phyloP scores from a whole-genome alignment of 2,329 filamentous ascomycete species.

The Rhynchosporium agropyri region DNA sequence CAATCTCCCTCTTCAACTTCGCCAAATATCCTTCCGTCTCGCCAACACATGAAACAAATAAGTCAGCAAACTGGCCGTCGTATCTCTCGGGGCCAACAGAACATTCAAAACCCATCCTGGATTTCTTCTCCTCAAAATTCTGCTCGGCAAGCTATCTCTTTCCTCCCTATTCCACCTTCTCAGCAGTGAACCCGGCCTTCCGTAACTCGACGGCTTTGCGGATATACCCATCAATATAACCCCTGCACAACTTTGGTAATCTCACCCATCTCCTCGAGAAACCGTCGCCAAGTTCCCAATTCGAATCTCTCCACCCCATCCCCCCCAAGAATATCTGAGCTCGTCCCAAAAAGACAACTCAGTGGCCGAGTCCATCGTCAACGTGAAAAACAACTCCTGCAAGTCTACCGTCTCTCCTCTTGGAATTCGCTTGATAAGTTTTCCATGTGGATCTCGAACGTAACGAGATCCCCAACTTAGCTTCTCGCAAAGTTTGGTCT shows the following conservation, averaged over 20 bases:
- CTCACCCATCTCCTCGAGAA: slow-evolving; percentile 36
- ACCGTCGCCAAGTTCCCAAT: slow-evolving; percentile 36
- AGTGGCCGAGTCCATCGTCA: slow-evolving; percentile 68
- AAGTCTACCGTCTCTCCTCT: slow-evolving; percentile 58
- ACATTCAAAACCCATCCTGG: slow-evolving; percentile 44
- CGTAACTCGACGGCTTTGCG: slow-evolving; percentile 32
- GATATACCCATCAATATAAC: slow-evolving; percentile 38
- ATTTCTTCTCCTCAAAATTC: slow-evolving; percentile 47
- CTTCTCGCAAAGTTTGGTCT: slow-evolving; percentile 56
- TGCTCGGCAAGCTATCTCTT: slow-evolving; percentile 48
- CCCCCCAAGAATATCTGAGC: slow-evolving; percentile 48
- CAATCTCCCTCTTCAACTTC: slow-evolving; percentile 42
- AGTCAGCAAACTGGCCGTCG: slow-evolving; percentile 46
- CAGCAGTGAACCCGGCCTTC: slow-evolving; percentile 23
- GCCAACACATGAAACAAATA: slow-evolving; percentile 42
- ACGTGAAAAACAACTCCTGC: slow-evolving; percentile 63
- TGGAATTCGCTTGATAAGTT: slow-evolving; percentile 62
- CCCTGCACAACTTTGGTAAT: slow-evolving; percentile 35
- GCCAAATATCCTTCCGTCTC: slow-evolving; percentile 40
- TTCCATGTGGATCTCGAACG: slow-evolving; percentile 63
- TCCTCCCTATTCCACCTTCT: slow-evolving; percentile 30
- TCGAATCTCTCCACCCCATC: slow-evolving; percentile 29
- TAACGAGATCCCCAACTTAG: slow-evolving; percentile 52
- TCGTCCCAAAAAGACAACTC: slow-evolving; percentile 67
- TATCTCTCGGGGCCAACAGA: slow-evolving; percentile 48